Conservation (phyloP, 768 basidiomycete species). For the Rhizopogon vinicolor region DNA sequence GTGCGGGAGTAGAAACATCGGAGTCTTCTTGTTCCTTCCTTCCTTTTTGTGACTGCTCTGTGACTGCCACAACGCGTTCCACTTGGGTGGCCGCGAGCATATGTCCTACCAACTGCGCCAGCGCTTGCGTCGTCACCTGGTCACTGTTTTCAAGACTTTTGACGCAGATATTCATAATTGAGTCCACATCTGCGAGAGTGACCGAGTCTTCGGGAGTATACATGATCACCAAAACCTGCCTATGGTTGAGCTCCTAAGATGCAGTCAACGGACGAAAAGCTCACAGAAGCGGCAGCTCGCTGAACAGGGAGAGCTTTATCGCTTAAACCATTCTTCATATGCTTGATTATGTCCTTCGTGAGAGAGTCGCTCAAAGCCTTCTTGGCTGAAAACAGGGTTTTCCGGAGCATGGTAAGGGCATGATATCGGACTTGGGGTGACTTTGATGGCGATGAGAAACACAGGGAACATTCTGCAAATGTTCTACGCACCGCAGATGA, state of each 20-base stretch:
- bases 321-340: slow-evolving; percentile 64
- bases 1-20: slow-evolving; percentile 44
- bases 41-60: slow-evolving; percentile 49
- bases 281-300: slow-evolving; percentile 75
- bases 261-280: slow-evolving; percentile 7
- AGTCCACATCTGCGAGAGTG: slow-evolving; percentile 70
- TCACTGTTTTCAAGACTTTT: slow-evolving; percentile 81
- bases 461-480: background rate
- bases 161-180: slow-evolving; percentile 59
- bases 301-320: slow-evolving; percentile 88
- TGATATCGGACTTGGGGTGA: slow-evolving; percentile 79
- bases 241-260: slow-evolving; percentile 11
- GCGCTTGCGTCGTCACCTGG: slow-evolving; percentile 74
- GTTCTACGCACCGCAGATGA: slow-evolving; percentile 60
- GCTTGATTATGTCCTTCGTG: slow-evolving; percentile 79
- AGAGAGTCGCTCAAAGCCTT: slow-evolving; percentile 78
- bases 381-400: slow-evolving; percentile 75
- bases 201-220: slow-evolving; percentile 53
- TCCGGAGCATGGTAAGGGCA: slow-evolving; percentile 71
- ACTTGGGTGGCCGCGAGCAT: slow-evolving; percentile 81
- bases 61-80: slow-evolving; percentile 43
- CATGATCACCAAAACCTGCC: slow-evolving; percentile 52
- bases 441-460: slow-evolving; percentile 33
- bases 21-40: slow-evolving; percentile 63
- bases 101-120: slow-evolving; percentile 78